Base-by-base conservation (phyloP, 306 rosid species). In the Amphicarpaea edgeworthii region DNA sequence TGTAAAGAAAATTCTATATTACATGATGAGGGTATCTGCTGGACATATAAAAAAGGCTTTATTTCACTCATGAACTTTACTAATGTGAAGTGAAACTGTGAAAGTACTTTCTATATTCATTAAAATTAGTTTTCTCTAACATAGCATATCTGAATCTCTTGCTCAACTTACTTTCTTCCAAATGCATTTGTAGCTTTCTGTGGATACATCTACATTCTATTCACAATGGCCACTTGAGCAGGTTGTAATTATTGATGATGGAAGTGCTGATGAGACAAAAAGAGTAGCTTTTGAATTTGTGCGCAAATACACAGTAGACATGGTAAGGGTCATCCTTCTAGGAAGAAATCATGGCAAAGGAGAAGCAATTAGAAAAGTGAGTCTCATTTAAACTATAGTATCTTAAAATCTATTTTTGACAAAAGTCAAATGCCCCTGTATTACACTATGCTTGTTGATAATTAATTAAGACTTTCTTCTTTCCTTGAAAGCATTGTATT, bases 321-420 rank as follows among this genome's bases (percentile, higher is more conserved):
- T 82, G 62, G 90, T 91, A 75, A 87, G 98, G 86, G 81, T 94
- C 81, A 91, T 94, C 47, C 96, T 88, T 83, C 97, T 94, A 23
- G 97, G 98, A 62, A 88, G 83, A 82, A 94, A 94, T 83, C 93
- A 88, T 73, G 98, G 98, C 50, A 94, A 91, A 84, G 98, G 98
- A 77, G 98, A 94, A 84, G 98, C 98, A 79, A 91, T 94, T 68
- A 85, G 98, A 90, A 94, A 94, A 94, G 98, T 94, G 96, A 91
- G 98, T 90, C 75, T 38, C 80, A 69, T 73, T 78, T 63, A 49
- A 86, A 66, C 79, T 75, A 24, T 21, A 73, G 50, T 75, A 43
- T 75, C 66, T 74, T 41, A 51, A 32, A 30, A n/a, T 68, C 1
- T 73, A 66, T 40, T 81, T 43, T 30, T 82, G 38, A 43, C 10